A percentile compares a stretch with the other conserved stretches of the same genome.
phyloP scores from a whole-genome alignment of 768 basidiomycete genomes.

The Lactifluus rugatus region DNA sequence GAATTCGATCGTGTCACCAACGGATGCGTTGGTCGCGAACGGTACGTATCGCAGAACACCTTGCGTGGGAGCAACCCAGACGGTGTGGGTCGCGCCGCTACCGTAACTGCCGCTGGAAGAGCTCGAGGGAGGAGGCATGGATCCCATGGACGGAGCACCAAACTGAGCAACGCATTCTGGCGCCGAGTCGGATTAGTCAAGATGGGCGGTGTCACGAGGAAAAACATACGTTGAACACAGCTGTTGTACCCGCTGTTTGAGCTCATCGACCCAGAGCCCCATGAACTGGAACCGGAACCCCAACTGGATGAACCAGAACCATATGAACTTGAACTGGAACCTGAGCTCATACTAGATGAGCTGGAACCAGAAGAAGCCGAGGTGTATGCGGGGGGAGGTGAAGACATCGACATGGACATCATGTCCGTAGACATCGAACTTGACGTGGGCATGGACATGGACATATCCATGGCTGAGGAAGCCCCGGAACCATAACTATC shows the following conservation, averaged over 20 bases:
- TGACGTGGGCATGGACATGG: background rate
- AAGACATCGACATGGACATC: background rate
- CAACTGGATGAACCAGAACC: background rate
- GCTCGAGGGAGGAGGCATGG: slow-evolving; percentile 22
- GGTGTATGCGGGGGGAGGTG: slow-evolving; percentile 23
- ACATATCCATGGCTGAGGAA: background rate
- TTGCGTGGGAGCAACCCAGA: slow-evolving; percentile 69
- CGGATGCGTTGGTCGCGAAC: slow-evolving; percentile 63
- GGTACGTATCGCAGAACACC: slow-evolving; percentile 71
- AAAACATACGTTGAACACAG: slow-evolving; percentile 58
- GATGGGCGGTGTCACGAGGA: background rate
- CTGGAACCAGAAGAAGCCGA: slow-evolving; percentile 26
- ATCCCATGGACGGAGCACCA: slow-evolving; percentile 30
- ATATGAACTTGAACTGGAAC: no score
- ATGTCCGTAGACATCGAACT: no score
- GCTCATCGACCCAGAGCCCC: slow-evolving; percentile 54
- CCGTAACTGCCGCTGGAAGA: slow-evolving; percentile 29
- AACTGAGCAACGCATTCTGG: slow-evolving; percentile 60
- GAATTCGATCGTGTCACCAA: slow-evolving; percentile 69
- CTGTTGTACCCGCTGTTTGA: slow-evolving; percentile 46
- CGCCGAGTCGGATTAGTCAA: background rate
- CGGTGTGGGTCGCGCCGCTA: slow-evolving; percentile 55
- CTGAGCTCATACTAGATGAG: no score
- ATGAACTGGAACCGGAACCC: slow-evolving; percentile 21
- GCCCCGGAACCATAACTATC: slow-evolving; percentile 18